Evolutionary conservation across 768 basidiomycete species (phyloP).

Genomic region (Collybia nuda): DNA sequence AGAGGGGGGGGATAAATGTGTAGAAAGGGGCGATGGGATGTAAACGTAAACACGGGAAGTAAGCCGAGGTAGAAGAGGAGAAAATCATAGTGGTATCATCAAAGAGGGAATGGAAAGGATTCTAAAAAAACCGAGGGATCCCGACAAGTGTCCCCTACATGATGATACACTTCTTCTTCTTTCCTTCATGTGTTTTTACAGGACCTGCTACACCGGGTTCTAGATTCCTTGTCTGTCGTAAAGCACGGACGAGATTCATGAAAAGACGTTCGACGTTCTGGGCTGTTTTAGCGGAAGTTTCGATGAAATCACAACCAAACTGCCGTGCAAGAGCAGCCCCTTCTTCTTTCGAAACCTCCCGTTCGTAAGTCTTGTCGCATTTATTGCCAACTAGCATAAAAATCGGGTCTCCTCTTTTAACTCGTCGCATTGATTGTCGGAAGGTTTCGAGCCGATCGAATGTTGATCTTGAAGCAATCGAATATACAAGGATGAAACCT

Average conservation of each 20-base stretch:
- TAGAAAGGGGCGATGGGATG: constrained; percentile 22
- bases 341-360: constrained; percentile 91
- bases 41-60: constrained; percentile 20
- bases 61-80: constrained; percentile 27
- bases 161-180: constrained; percentile 67
- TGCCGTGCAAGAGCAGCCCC: constrained; percentile 77
- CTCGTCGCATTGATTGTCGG: constrained; percentile 85
- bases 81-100: constrained; percentile 75
- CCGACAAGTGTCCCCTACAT: constrained; percentile 72
- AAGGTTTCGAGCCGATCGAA: constrained; percentile 90
- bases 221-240: constrained; percentile 70
- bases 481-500: constrained; percentile 97
- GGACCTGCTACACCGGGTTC: constrained; percentile 42
- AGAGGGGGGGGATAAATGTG: constrained; percentile 1
- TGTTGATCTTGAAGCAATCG: constrained; percentile 90
- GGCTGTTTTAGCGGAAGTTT: constrained; percentile 95
- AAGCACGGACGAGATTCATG: constrained; percentile 78
- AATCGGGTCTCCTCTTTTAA: constrained; percentile 81
- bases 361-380: constrained; percentile 86
- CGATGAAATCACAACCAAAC: constrained; percentile 92
- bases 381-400: constrained; percentile 98
- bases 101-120: constrained; percentile 68
- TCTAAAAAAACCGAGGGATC: constrained; percentile 66
- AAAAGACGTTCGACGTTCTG: constrained; percentile 91
- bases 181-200: constrained; percentile 39